phyloP scores from a whole-genome alignment of 116 monocot species.

The Phalaenopsis hybrid region DNA sequence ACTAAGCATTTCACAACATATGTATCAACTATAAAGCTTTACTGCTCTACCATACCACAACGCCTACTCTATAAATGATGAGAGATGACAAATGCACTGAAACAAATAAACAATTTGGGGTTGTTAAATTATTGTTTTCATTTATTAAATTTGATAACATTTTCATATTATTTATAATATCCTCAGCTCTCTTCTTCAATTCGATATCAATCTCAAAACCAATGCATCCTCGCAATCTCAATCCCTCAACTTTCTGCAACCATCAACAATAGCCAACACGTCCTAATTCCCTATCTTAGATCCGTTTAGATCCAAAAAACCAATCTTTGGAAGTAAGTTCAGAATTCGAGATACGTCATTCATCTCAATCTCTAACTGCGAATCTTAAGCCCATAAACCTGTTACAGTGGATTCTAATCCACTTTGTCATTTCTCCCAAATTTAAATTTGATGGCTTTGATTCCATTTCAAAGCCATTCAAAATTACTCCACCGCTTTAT shows the following conservation, averaged over 20 bases:
- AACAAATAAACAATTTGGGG: no score
- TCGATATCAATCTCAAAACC: not conserved
- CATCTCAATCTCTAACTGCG: conserved; percentile 12
- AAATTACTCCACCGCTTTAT: conserved; percentile 23
- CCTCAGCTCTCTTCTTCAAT: no score
- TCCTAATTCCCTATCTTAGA: conserved; percentile 21
- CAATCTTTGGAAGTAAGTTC: conserved; percentile 13
- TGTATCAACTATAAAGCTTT: no score
- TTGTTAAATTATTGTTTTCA: no score
- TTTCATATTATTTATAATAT: no score
- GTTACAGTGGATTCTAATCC: conserved; percentile 13
- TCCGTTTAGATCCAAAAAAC: conserved; percentile 11
- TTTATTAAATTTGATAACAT: no score
- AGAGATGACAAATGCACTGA: no score
- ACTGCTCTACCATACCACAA: no score
- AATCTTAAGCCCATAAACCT: conserved; percentile 12
- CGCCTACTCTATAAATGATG: no score
- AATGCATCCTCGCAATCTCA: conserved; percentile 18
- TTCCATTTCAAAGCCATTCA: conserved; percentile 25
- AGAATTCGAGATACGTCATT: conserved; percentile 17
- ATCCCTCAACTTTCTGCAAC: conserved; percentile 22
- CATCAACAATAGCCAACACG: conserved; percentile 14
- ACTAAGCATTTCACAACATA: no score
- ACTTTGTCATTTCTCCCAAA: conserved; percentile 13
- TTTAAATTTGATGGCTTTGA: conserved; percentile 26